These are phyloP conservation scores for Mortierella sp. DNA, from an alignment of 371 early-diverging fungal species.

Conservation along the genomic window DNA sequence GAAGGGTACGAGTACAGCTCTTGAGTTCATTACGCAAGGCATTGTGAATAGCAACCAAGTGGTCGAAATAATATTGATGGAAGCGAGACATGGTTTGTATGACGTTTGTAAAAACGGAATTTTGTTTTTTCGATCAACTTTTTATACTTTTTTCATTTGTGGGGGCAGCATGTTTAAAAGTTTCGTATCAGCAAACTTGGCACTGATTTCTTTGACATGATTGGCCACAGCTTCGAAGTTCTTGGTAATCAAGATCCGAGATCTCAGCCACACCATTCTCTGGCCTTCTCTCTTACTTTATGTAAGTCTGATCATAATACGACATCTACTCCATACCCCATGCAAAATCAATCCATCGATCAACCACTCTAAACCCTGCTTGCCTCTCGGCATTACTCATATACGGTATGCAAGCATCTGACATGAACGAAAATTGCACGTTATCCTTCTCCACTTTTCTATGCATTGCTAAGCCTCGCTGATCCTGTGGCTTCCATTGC, in stretches of 20 bases:
- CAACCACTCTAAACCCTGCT: constrained; percentile 25
- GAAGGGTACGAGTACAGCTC: constrained; percentile 25
- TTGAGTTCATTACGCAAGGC: constrained; percentile 42
- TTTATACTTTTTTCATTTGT: not conserved
- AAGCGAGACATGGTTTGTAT: constrained; percentile 25
- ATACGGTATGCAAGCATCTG: constrained; percentile 37
- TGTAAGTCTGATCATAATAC: not conserved
- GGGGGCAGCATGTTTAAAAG: not conserved
- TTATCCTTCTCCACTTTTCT: not conserved
- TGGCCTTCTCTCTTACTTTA: not conserved
- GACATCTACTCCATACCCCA: constrained; percentile 22
- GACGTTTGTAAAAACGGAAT: not conserved
- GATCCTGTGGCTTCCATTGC: not conserved
- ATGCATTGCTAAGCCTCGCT: not conserved
- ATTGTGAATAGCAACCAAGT: constrained; percentile 49
- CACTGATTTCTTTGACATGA: not conserved
- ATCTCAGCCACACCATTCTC: not conserved
- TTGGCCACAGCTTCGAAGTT: not conserved
- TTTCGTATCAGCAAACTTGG: not conserved
- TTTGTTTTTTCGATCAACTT: not conserved
- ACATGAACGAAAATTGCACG: constrained; percentile 41
- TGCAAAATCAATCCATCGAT: constrained; percentile 49
- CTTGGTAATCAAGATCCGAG: not conserved
- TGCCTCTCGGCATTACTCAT: constrained; percentile 37
- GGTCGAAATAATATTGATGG: constrained; percentile 45